Base-by-base conservation (phyloP, 257 asterid genomes). In the Penstemon eatonii region DNA sequence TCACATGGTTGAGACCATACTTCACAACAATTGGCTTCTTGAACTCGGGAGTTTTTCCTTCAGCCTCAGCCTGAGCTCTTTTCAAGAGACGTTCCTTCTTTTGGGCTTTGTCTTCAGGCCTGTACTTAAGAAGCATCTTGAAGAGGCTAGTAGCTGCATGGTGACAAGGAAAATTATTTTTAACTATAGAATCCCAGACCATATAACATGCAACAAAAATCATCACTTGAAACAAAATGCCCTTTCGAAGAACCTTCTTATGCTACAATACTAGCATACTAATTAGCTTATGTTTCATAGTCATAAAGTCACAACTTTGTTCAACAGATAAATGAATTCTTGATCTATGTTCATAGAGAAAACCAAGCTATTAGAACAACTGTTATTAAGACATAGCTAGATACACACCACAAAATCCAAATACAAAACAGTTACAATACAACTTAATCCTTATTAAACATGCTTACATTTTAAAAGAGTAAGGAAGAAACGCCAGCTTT, bases 31-130 rank as follows among this genome's bases (percentile, higher is more conserved):
- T 76, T 5, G 87, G 87, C 68, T 79, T 82, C 73, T 82, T 82
- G 11, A 25, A 3, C 58, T 79, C 82, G 2, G 77, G 73, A 36
- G 82, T 12, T 55, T 82, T 82, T 2, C 87, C 87, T 41, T 79
- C 82, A 0, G 87, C 57, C 78, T 82, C 84, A 55, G 87, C 84
- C 49, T 76, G 87, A 38, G 87, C 87, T 67, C 87, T 76, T 49
- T 79, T 73, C 37, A 68, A 8, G 11, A 82, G 82, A 10, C 84
- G 76, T 42, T 82, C 86, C n/a, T 70, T 73, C 80, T 82, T 82
- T 25, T 79, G 76, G 7, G 84, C 84, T 64, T 42, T 75, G 37
- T 78, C 86, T 66, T 81, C 86, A 0, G 86, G 86, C 63, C 86
- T 75, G 52, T 81, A 82, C 56, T 82, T 82, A 50, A 76, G 75